Conservation (phyloP, 1,284 basidiomycete genomes). For the Bondarzewia mesenterica region DNA sequence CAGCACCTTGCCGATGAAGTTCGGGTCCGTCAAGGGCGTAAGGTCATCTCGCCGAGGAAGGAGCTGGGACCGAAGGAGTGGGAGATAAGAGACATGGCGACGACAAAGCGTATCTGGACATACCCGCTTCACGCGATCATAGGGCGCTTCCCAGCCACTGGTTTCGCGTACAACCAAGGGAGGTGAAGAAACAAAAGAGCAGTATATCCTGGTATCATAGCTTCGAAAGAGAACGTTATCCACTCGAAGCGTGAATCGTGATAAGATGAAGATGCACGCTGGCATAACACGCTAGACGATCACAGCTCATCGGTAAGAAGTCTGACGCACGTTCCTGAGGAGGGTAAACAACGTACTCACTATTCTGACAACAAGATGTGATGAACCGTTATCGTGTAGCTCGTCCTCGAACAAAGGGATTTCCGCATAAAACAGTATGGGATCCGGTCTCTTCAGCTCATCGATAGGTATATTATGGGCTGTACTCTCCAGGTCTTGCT, state of each 20-base stretch:
- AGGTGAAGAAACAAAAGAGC: conserved; percentile 61
- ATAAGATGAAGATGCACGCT: conserved; percentile 87
- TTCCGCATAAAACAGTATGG: conserved; percentile 92
- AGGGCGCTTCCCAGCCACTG: conserved; percentile 86
- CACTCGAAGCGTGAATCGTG: conserved; percentile 89
- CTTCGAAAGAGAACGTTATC: conserved; percentile 92
- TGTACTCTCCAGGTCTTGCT: conserved; percentile 43
- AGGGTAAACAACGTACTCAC: conserved; percentile 42
- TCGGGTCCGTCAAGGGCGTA: conserved; percentile 83
- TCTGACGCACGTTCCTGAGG: too few species aligned
- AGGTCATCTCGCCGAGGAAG: conserved; percentile 80
- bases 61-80: conserved; percentile 35
- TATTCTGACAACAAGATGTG: conserved; percentile 74
- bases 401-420: conserved; percentile 91
- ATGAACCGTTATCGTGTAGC: conserved; percentile 89
- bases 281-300: conserved; percentile 87
- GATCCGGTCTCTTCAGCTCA: conserved; percentile 83
- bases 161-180: conserved; percentile 73
- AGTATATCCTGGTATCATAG: conserved; percentile 87
- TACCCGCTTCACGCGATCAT: conserved; percentile 75
- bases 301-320: background rate
- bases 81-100: background rate
- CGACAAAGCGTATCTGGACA: conserved; percentile 16
- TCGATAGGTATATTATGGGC: conserved; percentile 70
- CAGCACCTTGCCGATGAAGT: conserved; percentile 77